Percentiles rank a stretch among this genome's conserved stretches.
Conservation (phyloP, 768 basidiomycete species). For the Tricholoma furcatifolium region DNA sequence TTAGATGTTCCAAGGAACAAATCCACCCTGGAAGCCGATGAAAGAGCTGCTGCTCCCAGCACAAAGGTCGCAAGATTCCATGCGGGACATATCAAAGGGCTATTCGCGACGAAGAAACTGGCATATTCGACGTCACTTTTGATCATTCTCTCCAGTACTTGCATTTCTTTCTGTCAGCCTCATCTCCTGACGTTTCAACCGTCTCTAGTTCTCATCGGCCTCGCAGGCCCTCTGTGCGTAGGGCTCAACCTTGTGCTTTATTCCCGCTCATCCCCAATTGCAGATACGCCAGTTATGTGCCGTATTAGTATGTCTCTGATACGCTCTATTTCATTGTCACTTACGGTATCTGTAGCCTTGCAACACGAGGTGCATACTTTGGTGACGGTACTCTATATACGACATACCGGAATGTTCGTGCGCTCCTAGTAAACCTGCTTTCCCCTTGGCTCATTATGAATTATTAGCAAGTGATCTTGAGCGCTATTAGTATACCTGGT, state of each 20-base stretch:
- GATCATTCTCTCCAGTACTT: constrained; percentile 49
- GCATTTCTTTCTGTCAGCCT: constrained; percentile 5
- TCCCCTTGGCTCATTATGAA: background rate
- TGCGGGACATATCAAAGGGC: constrained; percentile 45
- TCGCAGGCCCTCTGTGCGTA: constrained; percentile 71
- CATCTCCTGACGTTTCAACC: background rate
- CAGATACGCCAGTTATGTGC: constrained; percentile 52
- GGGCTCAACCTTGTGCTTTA: constrained; percentile 21
- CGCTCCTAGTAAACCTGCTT: background rate
- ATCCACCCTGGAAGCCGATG: constrained; percentile 9
- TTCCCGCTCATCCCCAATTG: background rate
- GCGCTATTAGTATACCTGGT: constrained; percentile 67
- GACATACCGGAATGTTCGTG: constrained; percentile 67
- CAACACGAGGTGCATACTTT: constrained; percentile 64
- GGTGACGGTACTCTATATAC: constrained; percentile 69
- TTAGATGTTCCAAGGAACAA: constrained; percentile 3
- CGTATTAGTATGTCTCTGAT: constrained; percentile 43
- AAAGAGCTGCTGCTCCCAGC: constrained; percentile 30
- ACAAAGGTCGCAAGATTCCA: constrained; percentile 34
- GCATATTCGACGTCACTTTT: constrained; percentile 66
- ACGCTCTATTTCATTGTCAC: background rate
- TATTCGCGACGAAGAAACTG: constrained; percentile 64
- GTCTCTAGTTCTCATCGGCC: constrained; percentile 62
- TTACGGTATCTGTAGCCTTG: constrained; percentile 41
- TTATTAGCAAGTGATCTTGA: constrained; percentile 65